These are phyloP conservation scores for Starmerella floris DNA, from an alignment of 805 yeast genomes.

Conservation along the genomic window DNA sequence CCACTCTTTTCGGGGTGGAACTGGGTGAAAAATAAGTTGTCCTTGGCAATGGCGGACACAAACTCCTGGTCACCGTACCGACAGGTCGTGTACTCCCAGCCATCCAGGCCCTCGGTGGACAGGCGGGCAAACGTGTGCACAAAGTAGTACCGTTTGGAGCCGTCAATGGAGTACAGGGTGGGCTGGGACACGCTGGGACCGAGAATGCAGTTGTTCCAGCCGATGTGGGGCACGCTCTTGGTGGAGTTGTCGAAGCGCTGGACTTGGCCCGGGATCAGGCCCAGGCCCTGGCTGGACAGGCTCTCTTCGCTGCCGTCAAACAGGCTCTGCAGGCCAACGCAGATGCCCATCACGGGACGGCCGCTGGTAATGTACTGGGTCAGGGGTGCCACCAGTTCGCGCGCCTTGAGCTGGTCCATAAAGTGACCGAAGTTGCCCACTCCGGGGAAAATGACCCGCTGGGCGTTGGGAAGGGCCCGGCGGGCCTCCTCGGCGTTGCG, in stretches of 20 bases:
- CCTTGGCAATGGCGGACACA: constrained; percentile 66
- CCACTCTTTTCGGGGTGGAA: constrained; percentile 99
- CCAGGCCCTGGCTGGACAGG: constrained; percentile 48
- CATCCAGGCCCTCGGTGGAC: constrained; percentile 16
- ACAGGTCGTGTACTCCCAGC: constrained; percentile 65
- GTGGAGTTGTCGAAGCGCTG: constrained; percentile 44
- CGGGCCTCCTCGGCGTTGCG: constrained; percentile 20
- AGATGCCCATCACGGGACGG: constrained; percentile 85
- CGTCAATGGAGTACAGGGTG: constrained; percentile 48
- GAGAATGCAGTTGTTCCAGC: constrained; percentile 57
- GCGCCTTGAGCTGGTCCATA: constrained; percentile 49
- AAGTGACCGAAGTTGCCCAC: constrained; percentile 97
- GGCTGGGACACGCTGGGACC: constrained; percentile 14
- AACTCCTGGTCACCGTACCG: constrained; percentile 67
- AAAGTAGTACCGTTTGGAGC: constrained; percentile 67
- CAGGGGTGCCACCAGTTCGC: constrained; percentile 56
- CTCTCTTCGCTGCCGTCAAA: constrained; percentile 66
- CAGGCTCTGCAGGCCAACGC: constrained; percentile 88
- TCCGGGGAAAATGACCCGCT: constrained; percentile 72
- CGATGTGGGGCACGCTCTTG: constrained; percentile 91
- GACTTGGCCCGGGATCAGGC: constrained; percentile 40
- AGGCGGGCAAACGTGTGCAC: constrained; percentile 62
- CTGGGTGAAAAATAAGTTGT: constrained; percentile 84
- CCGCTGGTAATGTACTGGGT: constrained; percentile 58
- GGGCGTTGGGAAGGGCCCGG: constrained; percentile 32